Conservation (phyloP, 805 yeast genomes). For the Kodamaea kaohsiungensis region DNA sequence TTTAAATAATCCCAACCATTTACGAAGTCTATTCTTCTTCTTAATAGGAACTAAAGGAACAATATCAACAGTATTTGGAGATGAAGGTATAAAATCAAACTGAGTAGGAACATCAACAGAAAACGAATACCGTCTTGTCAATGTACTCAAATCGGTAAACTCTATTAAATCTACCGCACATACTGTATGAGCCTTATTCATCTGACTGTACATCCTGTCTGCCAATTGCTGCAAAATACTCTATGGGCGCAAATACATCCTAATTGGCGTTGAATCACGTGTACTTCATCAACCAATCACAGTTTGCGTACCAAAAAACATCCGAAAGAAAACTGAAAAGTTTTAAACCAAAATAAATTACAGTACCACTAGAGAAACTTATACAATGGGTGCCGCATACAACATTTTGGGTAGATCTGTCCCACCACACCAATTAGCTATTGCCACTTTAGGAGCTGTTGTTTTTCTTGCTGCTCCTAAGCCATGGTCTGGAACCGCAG, state of each 20-base stretch:
- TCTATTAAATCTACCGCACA: neutral
- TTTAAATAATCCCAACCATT: neutral
- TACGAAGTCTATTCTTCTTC: neutral
- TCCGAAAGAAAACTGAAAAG: slow-evolving; percentile 7
- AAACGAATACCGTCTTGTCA: neutral
- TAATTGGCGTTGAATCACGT: neutral
- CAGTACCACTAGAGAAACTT: neutral
- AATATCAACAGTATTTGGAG: neutral
- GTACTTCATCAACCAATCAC: slow-evolving; percentile 3
- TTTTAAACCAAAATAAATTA: slow-evolving; percentile 6
- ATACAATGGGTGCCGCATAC: slow-evolving; percentile 80
- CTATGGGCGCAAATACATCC: neutral
- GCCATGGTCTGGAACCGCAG: slow-evolving; percentile 61
- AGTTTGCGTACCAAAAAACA: neutral
- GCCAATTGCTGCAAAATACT: neutral
- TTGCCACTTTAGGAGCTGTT: slow-evolving; percentile 77
- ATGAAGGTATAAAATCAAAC: neutral
- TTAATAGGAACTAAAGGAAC: neutral
- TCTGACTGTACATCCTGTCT: neutral
- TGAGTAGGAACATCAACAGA: neutral
- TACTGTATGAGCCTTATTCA: neutral
- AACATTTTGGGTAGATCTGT: slow-evolving; percentile 80
- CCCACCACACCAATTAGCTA: slow-evolving; percentile 79
- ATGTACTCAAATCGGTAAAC: neutral
- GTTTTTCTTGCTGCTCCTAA: slow-evolving; percentile 66